Base-by-base conservation (phyloP, 1,284 basidiomycete genomes). In the Sporisorium graminicola region DNA sequence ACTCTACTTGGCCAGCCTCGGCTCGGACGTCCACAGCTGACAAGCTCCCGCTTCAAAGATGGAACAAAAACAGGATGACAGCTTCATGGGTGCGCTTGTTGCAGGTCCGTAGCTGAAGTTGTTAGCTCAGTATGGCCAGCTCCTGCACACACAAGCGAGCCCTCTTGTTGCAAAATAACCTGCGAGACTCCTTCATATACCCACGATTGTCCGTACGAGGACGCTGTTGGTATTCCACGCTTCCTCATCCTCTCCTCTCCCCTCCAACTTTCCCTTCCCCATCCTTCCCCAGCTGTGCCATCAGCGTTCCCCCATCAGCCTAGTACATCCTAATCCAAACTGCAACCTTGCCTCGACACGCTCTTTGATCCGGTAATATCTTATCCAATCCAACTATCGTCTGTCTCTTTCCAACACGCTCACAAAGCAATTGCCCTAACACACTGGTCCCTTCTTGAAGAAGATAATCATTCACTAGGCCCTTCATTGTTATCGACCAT, bases 51-150 rank as follows among this genome's bases (percentile, higher is more conserved):
- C 51, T 22, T 37, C 13, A 13, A 16, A 24, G 35, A 22, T 37
- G n/a, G 22, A n/a, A n/a, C 37, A 47, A 63, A 63, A 63, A 56
- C 61, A 63, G 14, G 14, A 52, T 22, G 20, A 13, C 51, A 31
- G 29, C n/a, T 24, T 33, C 33, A 16, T n/a, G 20, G n/a, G 29
- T 29, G 47, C 9, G 0, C 5, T 47, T 40, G 14, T 16, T 40
- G n/a, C n/a, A n/a, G n/a, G n/a, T 14, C 35, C 7, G 35, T 37
- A 18, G 18, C 6, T 29, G 16, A n/a, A 26, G 47, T 18, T 13
- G 49, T n/a, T 9, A 7, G n/a, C 16, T 29, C n/a, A 50, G 40
- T n/a, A 20, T 43, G 18, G 40, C n/a, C 40, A 43, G n/a, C n/a
- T 43, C n/a, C 27, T 50, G 29, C 13, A 31, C 29, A 50, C 49